Conservation (phyloP, 2,329 filamentous ascomycete species). For the Parastagonospora nodorum region DNA sequence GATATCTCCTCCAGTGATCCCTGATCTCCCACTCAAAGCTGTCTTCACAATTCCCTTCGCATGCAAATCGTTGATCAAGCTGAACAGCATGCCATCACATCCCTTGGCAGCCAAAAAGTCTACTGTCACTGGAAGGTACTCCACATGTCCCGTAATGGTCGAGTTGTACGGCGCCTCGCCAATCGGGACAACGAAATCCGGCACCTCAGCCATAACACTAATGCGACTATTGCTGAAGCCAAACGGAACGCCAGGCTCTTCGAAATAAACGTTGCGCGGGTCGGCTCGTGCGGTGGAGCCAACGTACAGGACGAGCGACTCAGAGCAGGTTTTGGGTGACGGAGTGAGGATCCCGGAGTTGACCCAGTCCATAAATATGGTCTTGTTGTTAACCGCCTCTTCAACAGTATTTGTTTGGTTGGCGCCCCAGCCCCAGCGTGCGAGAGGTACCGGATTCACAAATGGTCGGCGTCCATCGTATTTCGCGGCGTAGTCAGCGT, state of each 20-base stretch:
- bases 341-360: constrained; percentile 52
- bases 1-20: constrained; percentile 48
- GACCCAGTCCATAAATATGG: constrained; percentile 56
- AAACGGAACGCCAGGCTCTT: constrained; percentile 51
- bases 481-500: constrained; percentile 54
- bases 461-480: constrained; percentile 55
- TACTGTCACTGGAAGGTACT: constrained; percentile 63
- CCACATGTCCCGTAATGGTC: constrained; percentile 54
- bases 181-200: constrained; percentile 54
- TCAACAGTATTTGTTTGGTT: constrained; percentile 45
- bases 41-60: constrained; percentile 55
- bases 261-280: constrained; percentile 53
- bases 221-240: constrained; percentile 57
- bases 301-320: constrained; percentile 57
- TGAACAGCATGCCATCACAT: constrained; percentile 64
- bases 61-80: constrained; percentile 58
- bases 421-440: constrained; percentile 56
- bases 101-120: constrained; percentile 63
- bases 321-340: constrained; percentile 53
- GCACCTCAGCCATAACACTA: constrained; percentile 54
- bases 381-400: constrained; percentile 57
- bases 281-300: constrained; percentile 45
- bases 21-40: constrained; percentile 52
- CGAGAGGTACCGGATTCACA: constrained; percentile 55
- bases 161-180: constrained; percentile 53